phyloP scores from a whole-genome alignment of 345 rosid genomes.

The Trapa bicornis region DNA sequence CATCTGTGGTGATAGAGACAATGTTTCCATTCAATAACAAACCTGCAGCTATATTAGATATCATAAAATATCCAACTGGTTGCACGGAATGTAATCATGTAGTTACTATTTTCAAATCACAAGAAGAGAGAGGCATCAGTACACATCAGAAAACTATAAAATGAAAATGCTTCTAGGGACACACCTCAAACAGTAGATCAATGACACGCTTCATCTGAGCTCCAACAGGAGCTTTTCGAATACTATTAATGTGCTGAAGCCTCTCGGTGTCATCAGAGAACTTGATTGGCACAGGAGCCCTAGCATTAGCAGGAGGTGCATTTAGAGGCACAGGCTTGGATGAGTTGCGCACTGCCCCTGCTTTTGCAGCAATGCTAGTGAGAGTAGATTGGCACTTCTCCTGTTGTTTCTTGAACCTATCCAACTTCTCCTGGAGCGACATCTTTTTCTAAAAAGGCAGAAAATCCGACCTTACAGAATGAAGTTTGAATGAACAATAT shows the following conservation, averaged over 20 bases:
- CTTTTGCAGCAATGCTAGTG: constrained; percentile 41
- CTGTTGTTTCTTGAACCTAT: constrained; percentile 66
- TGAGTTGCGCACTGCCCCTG: constrained; percentile 21
- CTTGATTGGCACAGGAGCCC: constrained; percentile 38
- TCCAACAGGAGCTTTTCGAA: constrained; percentile 67
- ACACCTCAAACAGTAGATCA: constrained; percentile 43
- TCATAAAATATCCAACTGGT: background rate
- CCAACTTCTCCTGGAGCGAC: constrained; percentile 51
- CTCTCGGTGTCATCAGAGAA: constrained; percentile 74
- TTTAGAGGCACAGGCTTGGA: constrained; percentile 13
- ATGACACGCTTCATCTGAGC: constrained; percentile 92
- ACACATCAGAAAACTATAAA: background rate
- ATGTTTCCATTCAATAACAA: background rate
- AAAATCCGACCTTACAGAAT: background rate
- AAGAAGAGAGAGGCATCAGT: background rate
- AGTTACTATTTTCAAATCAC: background rate
- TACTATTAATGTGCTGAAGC: constrained; percentile 42
- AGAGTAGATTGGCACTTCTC: constrained; percentile 59
- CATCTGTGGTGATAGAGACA: background rate
- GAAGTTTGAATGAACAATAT: no score
- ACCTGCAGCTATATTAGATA: background rate
- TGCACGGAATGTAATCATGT: background rate
- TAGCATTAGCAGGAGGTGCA: constrained; percentile 25
- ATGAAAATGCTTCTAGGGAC: background rate
- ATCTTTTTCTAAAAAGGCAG: constrained; percentile 13